Conservation (phyloP, 768 basidiomycete species). For the Mycena albidolilacea region DNA sequence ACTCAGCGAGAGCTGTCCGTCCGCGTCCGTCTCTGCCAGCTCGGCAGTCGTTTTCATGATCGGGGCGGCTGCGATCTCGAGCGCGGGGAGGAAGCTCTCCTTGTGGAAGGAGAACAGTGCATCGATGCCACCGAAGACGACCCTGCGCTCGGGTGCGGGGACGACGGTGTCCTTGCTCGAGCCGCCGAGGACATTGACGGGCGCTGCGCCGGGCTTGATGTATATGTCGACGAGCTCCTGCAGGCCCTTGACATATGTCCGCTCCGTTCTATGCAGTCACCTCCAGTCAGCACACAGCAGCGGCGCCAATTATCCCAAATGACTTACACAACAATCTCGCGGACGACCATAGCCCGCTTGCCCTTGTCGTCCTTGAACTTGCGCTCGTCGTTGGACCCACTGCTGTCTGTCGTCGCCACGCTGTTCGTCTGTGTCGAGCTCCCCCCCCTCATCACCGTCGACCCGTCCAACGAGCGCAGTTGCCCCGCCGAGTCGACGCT, state of each 20-base stretch:
- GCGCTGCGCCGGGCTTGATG: slow-evolving; percentile 84
- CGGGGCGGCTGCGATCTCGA: slow-evolving; percentile 84
- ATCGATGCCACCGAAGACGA: slow-evolving; percentile 94
- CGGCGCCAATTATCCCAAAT: slow-evolving; percentile 6
- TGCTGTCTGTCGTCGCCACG: slow-evolving; percentile 82
- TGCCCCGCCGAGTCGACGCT: slow-evolving; percentile 64
- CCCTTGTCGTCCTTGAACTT: slow-evolving; percentile 93
- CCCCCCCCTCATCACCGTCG: slow-evolving; percentile 72
- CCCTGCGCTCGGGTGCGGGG: slow-evolving; percentile 87
- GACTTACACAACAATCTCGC: slow-evolving; percentile 92
- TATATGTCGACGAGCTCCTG: slow-evolving; percentile 97
- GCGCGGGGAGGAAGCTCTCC: slow-evolving; percentile 91
- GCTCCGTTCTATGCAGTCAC: slow-evolving; percentile 80
- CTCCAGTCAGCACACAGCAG: slow-evolving; percentile 38
- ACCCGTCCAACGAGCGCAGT: slow-evolving; percentile 77
- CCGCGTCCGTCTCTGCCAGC: slow-evolving; percentile 69
- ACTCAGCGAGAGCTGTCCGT: slow-evolving; percentile 79
- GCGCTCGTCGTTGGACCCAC: slow-evolving; percentile 81
- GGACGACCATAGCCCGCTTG: slow-evolving; percentile 86
- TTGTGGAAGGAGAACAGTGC: slow-evolving; percentile 93
- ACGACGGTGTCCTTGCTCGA: slow-evolving; percentile 88
- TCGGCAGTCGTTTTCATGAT: slow-evolving; percentile 67
- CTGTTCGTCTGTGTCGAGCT: slow-evolving; percentile 77
- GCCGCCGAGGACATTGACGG: slow-evolving; percentile 78
- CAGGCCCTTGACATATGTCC: slow-evolving; percentile 94